These are phyloP conservation scores for Erodium texanum DNA, from an alignment of 441 rosid species.

Conservation along the genomic window DNA sequence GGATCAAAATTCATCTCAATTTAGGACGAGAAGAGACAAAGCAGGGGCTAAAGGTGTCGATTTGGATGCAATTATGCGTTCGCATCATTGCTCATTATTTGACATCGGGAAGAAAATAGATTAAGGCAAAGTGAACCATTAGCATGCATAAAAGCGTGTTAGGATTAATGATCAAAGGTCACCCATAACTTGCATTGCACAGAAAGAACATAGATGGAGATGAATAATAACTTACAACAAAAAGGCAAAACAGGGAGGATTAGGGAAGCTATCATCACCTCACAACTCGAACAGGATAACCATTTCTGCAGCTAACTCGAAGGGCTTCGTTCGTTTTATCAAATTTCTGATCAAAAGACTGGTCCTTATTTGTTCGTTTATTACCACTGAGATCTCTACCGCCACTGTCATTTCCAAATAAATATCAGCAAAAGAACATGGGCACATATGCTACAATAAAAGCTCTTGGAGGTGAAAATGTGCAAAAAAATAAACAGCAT, in stretches of 20 bases:
- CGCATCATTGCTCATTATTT: not conserved
- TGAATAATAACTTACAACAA: not conserved
- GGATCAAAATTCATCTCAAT: too few species aligned
- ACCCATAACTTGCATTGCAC: not conserved
- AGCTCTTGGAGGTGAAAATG: too few species aligned
- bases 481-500: too few species aligned
- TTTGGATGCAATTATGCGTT: too few species aligned
- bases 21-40: too few species aligned
- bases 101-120: not conserved
- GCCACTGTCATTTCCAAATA: slow-evolving; percentile 33
- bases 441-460: too few species aligned
- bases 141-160: not conserved
- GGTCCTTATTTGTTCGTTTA: slow-evolving; percentile 51
- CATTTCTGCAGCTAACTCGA: slow-evolving; percentile 56
- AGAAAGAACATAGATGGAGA: too few species aligned
- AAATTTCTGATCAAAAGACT: slow-evolving; percentile 64
- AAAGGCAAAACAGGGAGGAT: not conserved
- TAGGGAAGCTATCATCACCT: slow-evolving; percentile 32
- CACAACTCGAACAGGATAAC: slow-evolving; percentile 78
- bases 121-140: not conserved
- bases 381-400: too few species aligned
- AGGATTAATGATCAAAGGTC: not conserved
- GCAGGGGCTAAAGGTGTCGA: too few species aligned
- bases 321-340: slow-evolving; percentile 51
- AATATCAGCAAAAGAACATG: slow-evolving; percentile 4